Evolutionary conservation across 345 rosid genomes (phyloP).

Genomic region (Combretum micranthum): DNA sequence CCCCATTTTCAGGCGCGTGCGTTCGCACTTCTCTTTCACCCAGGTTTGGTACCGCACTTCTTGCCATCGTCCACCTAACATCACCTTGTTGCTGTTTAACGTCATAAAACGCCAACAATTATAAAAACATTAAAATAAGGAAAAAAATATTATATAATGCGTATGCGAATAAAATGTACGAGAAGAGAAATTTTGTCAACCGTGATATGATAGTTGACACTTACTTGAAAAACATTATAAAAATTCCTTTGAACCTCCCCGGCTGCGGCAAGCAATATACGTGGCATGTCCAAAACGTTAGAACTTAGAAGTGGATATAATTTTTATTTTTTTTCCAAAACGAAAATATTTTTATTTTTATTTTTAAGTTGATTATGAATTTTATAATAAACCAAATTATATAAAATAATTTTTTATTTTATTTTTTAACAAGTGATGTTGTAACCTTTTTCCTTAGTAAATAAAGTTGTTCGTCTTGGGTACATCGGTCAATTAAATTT

Average conservation of each 20-base stretch:
- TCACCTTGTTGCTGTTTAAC: neutral
- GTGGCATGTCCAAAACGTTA: no score
- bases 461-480: neutral
- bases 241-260: no score
- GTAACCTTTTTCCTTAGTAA: neutral
- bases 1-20: conserved; percentile 1
- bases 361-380: no score
- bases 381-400: no score
- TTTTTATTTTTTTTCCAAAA: no score
- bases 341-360: no score
- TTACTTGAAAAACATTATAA: no score
- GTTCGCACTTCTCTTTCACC: conserved; percentile 12
- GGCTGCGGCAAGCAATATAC: no score
- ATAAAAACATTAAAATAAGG: neutral
- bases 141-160: neutral
- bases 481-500: neutral
- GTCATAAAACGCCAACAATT: neutral
- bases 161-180: neutral
- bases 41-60: conserved; percentile 12
- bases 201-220: no score
- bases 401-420: no score
- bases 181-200: neutral
- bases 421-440: no score
- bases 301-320: no score
- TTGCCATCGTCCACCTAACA: neutral